Evolutionary conservation across 129 eudicot species (phyloP).

Genomic region (Oenanthe sinensis): DNA sequence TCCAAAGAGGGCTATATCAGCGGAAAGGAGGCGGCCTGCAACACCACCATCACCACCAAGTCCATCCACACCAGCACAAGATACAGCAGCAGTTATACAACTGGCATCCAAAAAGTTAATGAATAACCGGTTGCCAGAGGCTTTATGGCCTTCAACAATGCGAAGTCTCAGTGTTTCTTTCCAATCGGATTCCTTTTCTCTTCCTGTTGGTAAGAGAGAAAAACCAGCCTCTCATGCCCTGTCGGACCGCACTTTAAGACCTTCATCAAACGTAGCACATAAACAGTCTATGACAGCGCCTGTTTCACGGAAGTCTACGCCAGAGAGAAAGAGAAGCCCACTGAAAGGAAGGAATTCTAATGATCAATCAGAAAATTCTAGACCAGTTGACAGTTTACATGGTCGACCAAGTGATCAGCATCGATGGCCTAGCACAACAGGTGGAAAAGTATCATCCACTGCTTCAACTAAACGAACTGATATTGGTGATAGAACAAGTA

Average conservation of each 20-base stretch:
- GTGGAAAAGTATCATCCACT: slow-evolving; percentile 36
- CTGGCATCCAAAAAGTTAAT: slow-evolving; percentile 43
- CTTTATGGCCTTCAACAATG: slow-evolving; percentile 92
- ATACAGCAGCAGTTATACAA: slow-evolving; percentile 44
- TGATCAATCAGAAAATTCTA: slow-evolving; percentile 78
- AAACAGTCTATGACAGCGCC: slow-evolving; percentile 45
- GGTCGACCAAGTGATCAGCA: slow-evolving; percentile 65
- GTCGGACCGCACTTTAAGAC: slow-evolving; percentile 63
- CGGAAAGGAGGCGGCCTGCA: slow-evolving; percentile 56
- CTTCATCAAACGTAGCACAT: slow-evolving; percentile 57
- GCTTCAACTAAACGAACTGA: slow-evolving; percentile 39
- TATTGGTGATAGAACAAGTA: slow-evolving; percentile 29
- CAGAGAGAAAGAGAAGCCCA: slow-evolving; percentile 88
- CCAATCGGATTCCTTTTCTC: slow-evolving; percentile 60
- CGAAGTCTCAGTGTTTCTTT: slow-evolving; percentile 85
- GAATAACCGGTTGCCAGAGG: slow-evolving; percentile 52
- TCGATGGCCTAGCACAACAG: slow-evolving; percentile 79
- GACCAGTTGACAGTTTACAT: slow-evolving; percentile 56
- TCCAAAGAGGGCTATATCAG: slow-evolving; percentile 63
- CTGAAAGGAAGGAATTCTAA: slow-evolving; percentile 55
- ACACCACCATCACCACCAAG: slow-evolving; percentile 49
- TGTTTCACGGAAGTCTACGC: slow-evolving; percentile 57
- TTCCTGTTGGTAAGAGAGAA: slow-evolving; percentile 71
- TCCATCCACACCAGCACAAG: slow-evolving; percentile 71
- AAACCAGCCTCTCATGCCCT: slow-evolving; percentile 50